Base-by-base conservation (phyloP, 352 stramenopile genomes). In the Phytophthora colocasiae region DNA sequence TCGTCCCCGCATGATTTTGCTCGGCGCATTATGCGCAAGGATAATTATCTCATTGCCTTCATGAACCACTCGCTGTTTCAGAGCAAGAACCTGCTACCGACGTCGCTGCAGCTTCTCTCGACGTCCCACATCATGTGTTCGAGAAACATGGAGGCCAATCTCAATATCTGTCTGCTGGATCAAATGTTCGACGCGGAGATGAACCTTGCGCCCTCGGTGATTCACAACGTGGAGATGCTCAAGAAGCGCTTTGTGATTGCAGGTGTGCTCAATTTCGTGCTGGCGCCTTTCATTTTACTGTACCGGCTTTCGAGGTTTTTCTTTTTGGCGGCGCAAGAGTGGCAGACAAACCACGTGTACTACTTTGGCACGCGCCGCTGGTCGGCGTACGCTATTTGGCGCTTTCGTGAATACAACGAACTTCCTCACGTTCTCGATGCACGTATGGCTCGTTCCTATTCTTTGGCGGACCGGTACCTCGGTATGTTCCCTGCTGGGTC, bases 401-500 rank as follows among this genome's bases (percentile, higher is more conserved):
- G 88, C 29, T 99, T 99, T 69, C 86, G 97, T 46, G 97, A 99
- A 80, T 99, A 99, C 81, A 99, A 99, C 77, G 98, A 99, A 69
- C 75, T 99, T 1, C 93, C 95, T n/a, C 97, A 99, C 65, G 75
- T 96, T 34, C 96, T 99, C 61, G 96, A 99, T 60, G 81, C 87
- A n/a, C 89, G 98, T 24, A 90, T 99, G 57, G 86, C 82, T 36
- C 87, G 93, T 14, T 98, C 92, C 15, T 98, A 98, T 64, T 73
- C 91, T 32, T 80, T 97, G 2, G 96, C 96, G 2, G 89, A 98
- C 36, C 78, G 87, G 4, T 99, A 99, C 73, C 60, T 99, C 15
- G 86, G 91, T 36, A 90, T 98, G 69, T 99, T 99, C 76, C 90
- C 89, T 2, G 86, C 88, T 29, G 94, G 95, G 6, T 75, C 97